Evolutionary conservation across 306 rosid genomes (phyloP).

Genomic region (Rosa rugosa): DNA sequence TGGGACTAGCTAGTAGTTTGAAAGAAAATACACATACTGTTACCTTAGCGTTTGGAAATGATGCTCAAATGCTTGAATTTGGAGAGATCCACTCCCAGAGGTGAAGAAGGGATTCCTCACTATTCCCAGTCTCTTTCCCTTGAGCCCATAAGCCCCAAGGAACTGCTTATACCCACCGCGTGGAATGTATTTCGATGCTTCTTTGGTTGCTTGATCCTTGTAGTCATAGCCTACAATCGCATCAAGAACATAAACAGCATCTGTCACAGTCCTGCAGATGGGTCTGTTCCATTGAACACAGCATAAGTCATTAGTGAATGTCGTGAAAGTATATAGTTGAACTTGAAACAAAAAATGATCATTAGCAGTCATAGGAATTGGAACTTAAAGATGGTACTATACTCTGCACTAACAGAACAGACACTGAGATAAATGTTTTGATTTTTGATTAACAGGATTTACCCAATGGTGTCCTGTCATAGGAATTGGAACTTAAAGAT

Average conservation of each 20-base stretch:
- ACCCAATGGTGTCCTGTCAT: slow-evolving; percentile 59
- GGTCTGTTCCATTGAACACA: slow-evolving; percentile 30
- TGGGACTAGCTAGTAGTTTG: not conserved
- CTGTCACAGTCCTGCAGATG: slow-evolving; percentile 44
- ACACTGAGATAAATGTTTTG: not conserved
- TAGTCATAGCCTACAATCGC: slow-evolving; percentile 43
- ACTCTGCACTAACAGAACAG: not conserved
- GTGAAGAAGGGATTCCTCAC: slow-evolving; percentile 49
- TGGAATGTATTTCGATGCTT: slow-evolving; percentile 37
- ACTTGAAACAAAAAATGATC: not conserved
- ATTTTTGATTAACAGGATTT: not conserved
- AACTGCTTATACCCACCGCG: slow-evolving; percentile 39
- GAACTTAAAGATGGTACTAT: not conserved
- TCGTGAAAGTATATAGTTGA: not conserved
- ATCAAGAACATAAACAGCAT: slow-evolving; percentile 52
- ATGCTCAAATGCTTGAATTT: slow-evolving; percentile 41
- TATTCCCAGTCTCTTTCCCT: slow-evolving; percentile 66
- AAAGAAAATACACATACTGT: not conserved
- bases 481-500: too few relatives aligned
- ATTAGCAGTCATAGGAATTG: not conserved
- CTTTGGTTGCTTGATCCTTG: slow-evolving; percentile 33
- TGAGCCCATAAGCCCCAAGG: slow-evolving; percentile 49
- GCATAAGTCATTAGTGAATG: not conserved
- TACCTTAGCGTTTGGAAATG: slow-evolving; percentile 28
- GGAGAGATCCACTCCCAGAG: slow-evolving; percentile 32